These are phyloP conservation scores for Lichtheimia ornata DNA, from an alignment of 371 early-diverging fungal species.

Conservation along the genomic window DNA sequence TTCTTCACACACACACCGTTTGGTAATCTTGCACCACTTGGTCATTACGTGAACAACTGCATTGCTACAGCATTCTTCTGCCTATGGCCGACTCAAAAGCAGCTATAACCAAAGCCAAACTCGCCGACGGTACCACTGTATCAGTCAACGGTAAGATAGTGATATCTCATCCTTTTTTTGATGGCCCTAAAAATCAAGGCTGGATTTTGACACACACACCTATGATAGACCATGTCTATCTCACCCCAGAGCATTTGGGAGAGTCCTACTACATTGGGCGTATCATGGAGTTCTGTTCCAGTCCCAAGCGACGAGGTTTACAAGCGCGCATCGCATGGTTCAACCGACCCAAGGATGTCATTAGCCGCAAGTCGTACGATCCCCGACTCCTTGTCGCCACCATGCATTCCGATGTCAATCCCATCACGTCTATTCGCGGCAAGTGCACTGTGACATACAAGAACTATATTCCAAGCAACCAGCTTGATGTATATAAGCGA, in stretches of 20 bases:
- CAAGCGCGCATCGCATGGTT: slow-evolving; percentile 80
- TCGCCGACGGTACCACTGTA: slow-evolving; percentile 20
- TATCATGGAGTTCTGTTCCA: slow-evolving; percentile 77
- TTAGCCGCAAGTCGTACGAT: slow-evolving; percentile 71
- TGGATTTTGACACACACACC: background rate
- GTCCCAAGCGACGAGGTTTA: slow-evolving; percentile 45
- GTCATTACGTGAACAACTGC: slow-evolving; percentile 2
- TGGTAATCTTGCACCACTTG: background rate
- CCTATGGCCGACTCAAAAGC: slow-evolving; percentile 15
- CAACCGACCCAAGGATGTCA: slow-evolving; percentile 80
- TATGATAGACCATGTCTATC: slow-evolving; percentile 73
- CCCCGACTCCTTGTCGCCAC: slow-evolving; percentile 79
- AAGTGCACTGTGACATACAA: slow-evolving; percentile 77
- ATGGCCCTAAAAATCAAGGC: background rate
- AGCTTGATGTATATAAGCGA: slow-evolving; percentile 59
- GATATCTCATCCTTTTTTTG: background rate
- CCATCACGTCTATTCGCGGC: slow-evolving; percentile 80
- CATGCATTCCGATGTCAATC: slow-evolving; percentile 87
- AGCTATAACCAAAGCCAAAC: slow-evolving; percentile 16
- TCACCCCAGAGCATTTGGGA: slow-evolving; percentile 73
- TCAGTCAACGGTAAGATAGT: slow-evolving; percentile 23
- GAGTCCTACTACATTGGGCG: slow-evolving; percentile 84
- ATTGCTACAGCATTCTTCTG: background rate
- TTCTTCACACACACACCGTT: background rate
- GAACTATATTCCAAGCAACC: slow-evolving; percentile 58